Evolutionary conservation across 2,329 filamentous ascomycete species (phyloP).

Genomic region (Penicillium italicum): DNA sequence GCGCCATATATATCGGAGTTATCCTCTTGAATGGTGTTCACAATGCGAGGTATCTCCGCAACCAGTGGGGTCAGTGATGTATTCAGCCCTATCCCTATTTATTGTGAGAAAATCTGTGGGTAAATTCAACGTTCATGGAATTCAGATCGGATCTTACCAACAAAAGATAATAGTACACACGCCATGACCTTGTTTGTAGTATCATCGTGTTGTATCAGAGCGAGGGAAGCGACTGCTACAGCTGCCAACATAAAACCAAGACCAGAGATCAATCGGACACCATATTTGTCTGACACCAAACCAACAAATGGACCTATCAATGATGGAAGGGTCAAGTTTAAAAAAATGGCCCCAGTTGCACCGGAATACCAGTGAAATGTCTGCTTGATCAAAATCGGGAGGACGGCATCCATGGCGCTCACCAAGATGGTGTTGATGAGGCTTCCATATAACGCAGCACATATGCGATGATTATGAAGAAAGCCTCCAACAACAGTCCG

Average conservation of each 20-base stretch:
- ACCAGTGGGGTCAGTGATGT: constrained; percentile 2
- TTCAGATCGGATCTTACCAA: not conserved
- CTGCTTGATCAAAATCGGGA: constrained; percentile 1
- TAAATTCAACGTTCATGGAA: no score
- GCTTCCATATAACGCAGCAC: constrained; percentile 3
- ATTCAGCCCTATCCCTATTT: constrained; percentile 1
- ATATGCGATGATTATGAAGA: not conserved
- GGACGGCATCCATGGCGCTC: not conserved
- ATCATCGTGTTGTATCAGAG: not conserved
- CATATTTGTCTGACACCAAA: constrained; percentile 6
- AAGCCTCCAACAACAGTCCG: constrained; percentile 3
- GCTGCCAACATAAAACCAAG: not conserved
- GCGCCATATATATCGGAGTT: not conserved
- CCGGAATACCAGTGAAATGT: constrained; percentile 5
- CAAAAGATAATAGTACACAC: not conserved
- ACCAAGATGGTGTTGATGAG: constrained; percentile 5
- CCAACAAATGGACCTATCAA: constrained; percentile 4
- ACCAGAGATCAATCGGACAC: not conserved
- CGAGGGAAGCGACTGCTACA: not conserved
- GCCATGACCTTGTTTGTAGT: not conserved
- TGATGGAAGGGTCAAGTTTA: constrained; percentile 6
- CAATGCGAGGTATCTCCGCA: constrained; percentile 6
- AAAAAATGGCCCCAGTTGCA: constrained; percentile 3
- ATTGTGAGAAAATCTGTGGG: not conserved
- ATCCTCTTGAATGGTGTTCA: not conserved